Evolutionary conservation across 768 basidiomycete genomes (phyloP).

Genomic region (Naematelia aurantialba): DNA sequence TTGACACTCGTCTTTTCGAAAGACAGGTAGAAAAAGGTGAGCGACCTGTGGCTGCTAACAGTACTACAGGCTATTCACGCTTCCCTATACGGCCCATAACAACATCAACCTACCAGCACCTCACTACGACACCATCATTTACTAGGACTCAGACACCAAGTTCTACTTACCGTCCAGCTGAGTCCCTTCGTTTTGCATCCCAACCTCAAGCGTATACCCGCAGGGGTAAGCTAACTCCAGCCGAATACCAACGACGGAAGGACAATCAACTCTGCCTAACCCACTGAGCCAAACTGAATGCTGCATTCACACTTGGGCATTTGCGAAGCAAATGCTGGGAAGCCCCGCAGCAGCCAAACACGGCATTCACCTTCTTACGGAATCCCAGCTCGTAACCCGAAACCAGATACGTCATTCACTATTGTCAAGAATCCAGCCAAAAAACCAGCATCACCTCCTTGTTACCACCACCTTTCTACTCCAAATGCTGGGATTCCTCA

Average conservation of each 20-base stretch:
- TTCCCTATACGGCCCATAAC: neutral
- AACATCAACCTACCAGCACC: no score
- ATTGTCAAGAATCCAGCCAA: no score
- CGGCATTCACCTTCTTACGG: no score
- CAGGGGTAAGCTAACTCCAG: constrained; percentile 6
- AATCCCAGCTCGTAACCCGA: no score
- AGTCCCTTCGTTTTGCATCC: neutral
- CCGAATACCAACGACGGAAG: constrained; percentile 16
- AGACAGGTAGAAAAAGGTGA: constrained; percentile 10
- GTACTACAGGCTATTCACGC: neutral
- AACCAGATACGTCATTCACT: no score
- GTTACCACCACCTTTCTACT: no score
- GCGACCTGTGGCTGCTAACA: constrained; percentile 4
- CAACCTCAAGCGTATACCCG: neutral
- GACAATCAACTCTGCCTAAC: constrained; percentile 21
- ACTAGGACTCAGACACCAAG: neutral
- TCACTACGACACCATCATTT: no score
- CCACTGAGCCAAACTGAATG: constrained; percentile 13
- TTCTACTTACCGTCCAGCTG: neutral
- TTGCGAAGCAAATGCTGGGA: no score
- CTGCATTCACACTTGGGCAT: no score
- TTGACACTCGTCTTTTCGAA: constrained; percentile 19
- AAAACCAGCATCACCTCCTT: no score
- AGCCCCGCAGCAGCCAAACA: no score
- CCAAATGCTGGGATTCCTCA: no score